phyloP scores from a whole-genome alignment of 345 rosid genomes.

The Salix dunnii region DNA sequence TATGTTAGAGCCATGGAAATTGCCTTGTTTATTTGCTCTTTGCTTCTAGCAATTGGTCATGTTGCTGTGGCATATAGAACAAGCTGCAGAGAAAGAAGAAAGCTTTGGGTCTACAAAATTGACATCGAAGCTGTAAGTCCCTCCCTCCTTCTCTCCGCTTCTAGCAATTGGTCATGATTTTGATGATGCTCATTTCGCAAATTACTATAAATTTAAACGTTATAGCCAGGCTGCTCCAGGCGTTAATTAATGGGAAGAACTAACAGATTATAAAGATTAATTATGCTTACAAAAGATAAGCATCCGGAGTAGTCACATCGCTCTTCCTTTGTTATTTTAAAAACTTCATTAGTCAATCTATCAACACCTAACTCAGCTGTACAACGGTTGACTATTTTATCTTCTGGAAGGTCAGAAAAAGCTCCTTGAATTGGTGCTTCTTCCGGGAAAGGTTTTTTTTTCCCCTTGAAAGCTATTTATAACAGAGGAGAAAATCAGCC shows the following conservation, averaged over 20 bases:
- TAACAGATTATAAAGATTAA: neutral
- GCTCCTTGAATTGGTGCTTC: conserved; percentile 14
- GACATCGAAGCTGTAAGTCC: conserved; percentile 94
- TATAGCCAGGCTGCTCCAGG: neutral
- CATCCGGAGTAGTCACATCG: neutral
- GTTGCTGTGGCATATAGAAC: conserved; percentile 72
- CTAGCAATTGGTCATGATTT: no score
- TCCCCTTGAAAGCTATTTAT: neutral
- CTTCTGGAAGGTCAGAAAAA: conserved; percentile 27
- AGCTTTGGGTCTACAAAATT: conserved; percentile 86
- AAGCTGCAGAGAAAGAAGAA: conserved; percentile 86
- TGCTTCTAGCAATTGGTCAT: conserved; percentile 65
- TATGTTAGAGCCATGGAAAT: conserved; percentile 53
- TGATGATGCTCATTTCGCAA: neutral
- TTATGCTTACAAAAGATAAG: neutral
- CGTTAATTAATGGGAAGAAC: neutral
- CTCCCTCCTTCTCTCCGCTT: neutral
- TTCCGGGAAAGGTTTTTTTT: neutral
- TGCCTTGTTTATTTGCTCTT: conserved; percentile 64
- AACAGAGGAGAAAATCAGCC: neutral
- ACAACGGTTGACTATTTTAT: conserved; percentile 4
- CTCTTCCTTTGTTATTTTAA: neutral
- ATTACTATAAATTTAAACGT: neutral
- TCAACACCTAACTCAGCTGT: neutral
- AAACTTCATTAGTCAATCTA: neutral